Evolutionary conservation across 2,329 filamentous ascomycete genomes (phyloP), one percentile per base, ranked within the genome.

Genomic region (Lojkania enalia): DNA sequence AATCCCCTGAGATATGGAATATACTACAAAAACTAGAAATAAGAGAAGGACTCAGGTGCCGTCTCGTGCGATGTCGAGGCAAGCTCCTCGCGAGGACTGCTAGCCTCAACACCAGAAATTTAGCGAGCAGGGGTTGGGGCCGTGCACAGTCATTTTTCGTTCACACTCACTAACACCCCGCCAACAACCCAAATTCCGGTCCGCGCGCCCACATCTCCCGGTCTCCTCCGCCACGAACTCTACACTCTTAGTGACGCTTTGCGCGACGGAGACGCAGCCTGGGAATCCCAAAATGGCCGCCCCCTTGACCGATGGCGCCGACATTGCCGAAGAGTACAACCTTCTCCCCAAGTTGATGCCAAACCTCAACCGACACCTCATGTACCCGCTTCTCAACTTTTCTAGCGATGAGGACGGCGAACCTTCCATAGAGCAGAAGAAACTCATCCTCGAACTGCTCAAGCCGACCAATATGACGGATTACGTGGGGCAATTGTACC

Each of bases 391-490:
- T 54, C 86, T 99, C 70, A 91, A 96, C 77, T 96, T 96, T 74
- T 81, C 87, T 64, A 85, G 85, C 65, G 85, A 86, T 67, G 85
- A 89, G 71, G 86, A 95, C 57, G 85, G 90, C 70, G 87, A 90
- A 80, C 63, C 80, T 72, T 74, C 81, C 44, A 78, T 78, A 63
- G 85, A 91, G 71, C 85, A 95, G 62, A 86, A 86, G 53, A 83
- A 87, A 69, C 85, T 90, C 62, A 96, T 96, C 74, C 96, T 92
- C 72, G 86, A 92, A 75, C 84, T 99, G 47, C 84, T 99, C 60
- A 92, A 95, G 77, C 86, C 90, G 72, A 97, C 94, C 66, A 96
- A 97, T 80, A 99, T 99, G 94, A 94, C 87, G 64, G 94, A 99
- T 74, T 99, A 95, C 71, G 89, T 97, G 42, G 91, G 91, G 66